Evolutionary conservation across 345 rosid species (phyloP).

Genomic region (Ricinus communis): DNA sequence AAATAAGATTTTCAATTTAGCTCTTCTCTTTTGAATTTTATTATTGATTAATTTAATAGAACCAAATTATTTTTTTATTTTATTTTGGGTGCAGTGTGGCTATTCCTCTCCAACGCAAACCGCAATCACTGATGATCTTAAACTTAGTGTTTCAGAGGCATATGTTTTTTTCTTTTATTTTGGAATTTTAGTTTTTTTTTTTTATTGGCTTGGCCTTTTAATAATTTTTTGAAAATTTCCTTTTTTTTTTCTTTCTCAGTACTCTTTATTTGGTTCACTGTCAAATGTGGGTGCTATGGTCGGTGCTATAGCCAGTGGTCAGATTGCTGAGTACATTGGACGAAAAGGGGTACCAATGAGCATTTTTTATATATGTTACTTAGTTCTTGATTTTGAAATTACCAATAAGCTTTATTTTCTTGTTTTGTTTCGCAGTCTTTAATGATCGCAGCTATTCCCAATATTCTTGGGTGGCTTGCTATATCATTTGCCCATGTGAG

Average conservation of each 20-base stretch:
- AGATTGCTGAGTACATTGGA: constrained; percentile 89
- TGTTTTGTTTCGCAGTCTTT: constrained; percentile 56
- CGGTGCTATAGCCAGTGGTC: constrained; percentile 98
- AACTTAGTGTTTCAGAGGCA: constrained; percentile 85
- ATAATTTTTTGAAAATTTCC: no score
- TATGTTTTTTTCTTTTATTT: constrained; percentile 8
- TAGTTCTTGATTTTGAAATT: neutral
- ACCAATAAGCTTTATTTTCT: neutral
- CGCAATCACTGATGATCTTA: constrained; percentile 72
- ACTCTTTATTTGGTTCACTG: constrained; percentile 80
- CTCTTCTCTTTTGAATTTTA: no score
- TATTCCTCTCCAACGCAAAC: constrained; percentile 94
- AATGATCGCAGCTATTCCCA: constrained; percentile 95
- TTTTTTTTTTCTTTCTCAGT: constrained; percentile 53
- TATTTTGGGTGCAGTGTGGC: constrained; percentile 50
- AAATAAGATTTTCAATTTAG: neutral
- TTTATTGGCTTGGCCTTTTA: constrained; percentile 17
- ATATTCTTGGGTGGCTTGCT: constrained; percentile 94
- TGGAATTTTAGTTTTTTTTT: neutral
- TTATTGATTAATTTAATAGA: no score
- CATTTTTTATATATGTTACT: neutral
- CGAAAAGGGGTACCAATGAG: constrained; percentile 77
- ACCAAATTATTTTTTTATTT: no score
- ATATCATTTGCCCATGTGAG: constrained; percentile 93
- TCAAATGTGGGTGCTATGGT: constrained; percentile 99